Evolutionary conservation across 345 rosid species (phyloP).

Genomic region (Chamaenerion angustifolium): DNA sequence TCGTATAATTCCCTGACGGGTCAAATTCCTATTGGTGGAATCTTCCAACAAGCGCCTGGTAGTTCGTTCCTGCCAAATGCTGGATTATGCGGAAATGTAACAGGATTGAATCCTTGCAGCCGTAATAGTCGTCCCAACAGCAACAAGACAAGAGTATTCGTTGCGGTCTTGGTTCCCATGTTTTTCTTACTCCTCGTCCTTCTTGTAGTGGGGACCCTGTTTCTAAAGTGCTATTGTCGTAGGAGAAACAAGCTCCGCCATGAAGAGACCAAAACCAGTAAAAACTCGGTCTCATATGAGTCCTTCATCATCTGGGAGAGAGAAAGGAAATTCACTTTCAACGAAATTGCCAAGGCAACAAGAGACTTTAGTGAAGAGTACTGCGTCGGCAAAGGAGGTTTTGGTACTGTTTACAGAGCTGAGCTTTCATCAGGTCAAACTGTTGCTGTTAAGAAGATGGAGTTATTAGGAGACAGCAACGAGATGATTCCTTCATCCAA

Average conservation of each 20-base stretch:
- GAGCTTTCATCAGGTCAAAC: slow-evolving; percentile 24
- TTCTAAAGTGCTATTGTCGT: neutral
- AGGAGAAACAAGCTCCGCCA: slow-evolving; percentile 10
- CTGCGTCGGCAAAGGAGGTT: slow-evolving; percentile 62
- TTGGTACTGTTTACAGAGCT: slow-evolving; percentile 52
- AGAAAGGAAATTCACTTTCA: slow-evolving; percentile 42
- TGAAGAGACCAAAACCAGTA: slow-evolving; percentile 17
- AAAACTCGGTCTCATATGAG: slow-evolving; percentile 6
- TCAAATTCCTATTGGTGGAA: slow-evolving; percentile 23
- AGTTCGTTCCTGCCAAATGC: slow-evolving; percentile 32
- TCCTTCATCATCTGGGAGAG: slow-evolving; percentile 38
- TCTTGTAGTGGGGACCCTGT: too few species aligned
- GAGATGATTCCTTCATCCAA: slow-evolving; percentile 16
- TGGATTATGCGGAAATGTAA: slow-evolving; percentile 43
- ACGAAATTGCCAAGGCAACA: slow-evolving; percentile 43
- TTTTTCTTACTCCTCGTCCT: too few species aligned
- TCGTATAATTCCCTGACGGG: slow-evolving; percentile 45
- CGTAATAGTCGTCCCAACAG: slow-evolving; percentile 1
- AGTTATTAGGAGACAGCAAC: slow-evolving; percentile 22
- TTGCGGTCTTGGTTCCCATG: too few species aligned
- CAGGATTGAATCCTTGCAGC: slow-evolving; percentile 19
- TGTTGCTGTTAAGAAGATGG: slow-evolving; percentile 46
- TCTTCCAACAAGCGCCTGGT: slow-evolving; percentile 28
- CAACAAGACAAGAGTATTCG: too few species aligned
- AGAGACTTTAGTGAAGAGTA: slow-evolving; percentile 29